A percentile compares a stretch with the other conserved stretches of the same genome.
Conservation (phyloP, 495 filamentous ascomycete genomes). For the Parachaetomium inaequale region DNA sequence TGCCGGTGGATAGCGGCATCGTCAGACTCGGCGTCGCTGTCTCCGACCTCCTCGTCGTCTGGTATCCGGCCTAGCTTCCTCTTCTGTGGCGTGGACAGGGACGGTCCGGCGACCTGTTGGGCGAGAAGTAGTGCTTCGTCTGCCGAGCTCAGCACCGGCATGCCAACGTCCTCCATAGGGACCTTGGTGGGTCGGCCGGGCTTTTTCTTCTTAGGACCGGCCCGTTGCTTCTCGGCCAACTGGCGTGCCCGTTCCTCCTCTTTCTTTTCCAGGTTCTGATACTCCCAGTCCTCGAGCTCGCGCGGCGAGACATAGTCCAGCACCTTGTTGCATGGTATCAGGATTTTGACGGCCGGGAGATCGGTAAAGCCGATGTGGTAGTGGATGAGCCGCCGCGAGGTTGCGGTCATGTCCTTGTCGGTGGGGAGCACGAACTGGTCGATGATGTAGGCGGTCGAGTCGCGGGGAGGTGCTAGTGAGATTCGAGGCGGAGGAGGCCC, state of each 20-base stretch:
- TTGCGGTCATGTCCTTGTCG: slow-evolving; percentile 18
- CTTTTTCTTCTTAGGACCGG: slow-evolving; percentile 2
- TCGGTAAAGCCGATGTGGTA: slow-evolving; percentile 47
- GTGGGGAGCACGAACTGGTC: slow-evolving; percentile 41
- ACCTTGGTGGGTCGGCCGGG: slow-evolving; percentile 19
- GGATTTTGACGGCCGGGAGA: slow-evolving; percentile 36
- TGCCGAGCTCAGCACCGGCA: neutral
- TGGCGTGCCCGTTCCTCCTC: slow-evolving; percentile 27
- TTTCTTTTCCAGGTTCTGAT: slow-evolving; percentile 28
- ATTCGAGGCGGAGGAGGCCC: slow-evolving; percentile 39
- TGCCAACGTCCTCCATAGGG: neutral
- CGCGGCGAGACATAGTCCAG: slow-evolving; percentile 47
- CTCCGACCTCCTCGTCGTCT: slow-evolving; percentile 13
- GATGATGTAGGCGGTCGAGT: slow-evolving; percentile 47
- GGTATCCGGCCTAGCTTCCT: slow-evolving; percentile 11
- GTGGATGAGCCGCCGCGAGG: slow-evolving; percentile 34
- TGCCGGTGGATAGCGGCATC: slow-evolving; percentile 24
- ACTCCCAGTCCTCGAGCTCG: slow-evolving; percentile 46
- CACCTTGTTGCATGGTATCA: slow-evolving; percentile 37
- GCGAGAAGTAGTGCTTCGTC: slow-evolving; percentile 20
- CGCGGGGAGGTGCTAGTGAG: slow-evolving; percentile 33
- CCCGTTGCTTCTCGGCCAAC: slow-evolving; percentile 10
- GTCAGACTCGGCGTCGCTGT: slow-evolving; percentile 25
- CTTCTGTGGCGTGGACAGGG: slow-evolving; percentile 35
- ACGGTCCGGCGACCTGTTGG: slow-evolving; percentile 30